Evolutionary conservation across 331 rosid species (phyloP).

Genomic region (Arachis monticola): DNA sequence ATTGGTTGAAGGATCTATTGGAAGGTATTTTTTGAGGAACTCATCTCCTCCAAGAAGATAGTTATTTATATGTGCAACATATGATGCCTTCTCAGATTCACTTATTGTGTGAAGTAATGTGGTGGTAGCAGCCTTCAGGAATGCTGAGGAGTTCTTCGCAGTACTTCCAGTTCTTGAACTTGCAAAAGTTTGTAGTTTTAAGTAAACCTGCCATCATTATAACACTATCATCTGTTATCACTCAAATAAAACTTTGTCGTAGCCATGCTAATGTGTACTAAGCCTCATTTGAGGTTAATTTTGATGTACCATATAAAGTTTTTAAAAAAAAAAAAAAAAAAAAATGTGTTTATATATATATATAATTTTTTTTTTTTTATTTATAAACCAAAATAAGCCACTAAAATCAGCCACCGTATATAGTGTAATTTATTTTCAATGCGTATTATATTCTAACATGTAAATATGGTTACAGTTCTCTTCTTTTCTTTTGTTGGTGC

Average conservation of each 20-base stretch:
- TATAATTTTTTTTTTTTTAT: too few species aligned
- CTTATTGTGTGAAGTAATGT: constrained; percentile 98
- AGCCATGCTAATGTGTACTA: constrained; percentile 3
- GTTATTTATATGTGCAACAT: constrained; percentile 88
- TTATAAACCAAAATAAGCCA: too few species aligned
- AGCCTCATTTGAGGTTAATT: not conserved
- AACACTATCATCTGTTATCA: not conserved
- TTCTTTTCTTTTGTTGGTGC: not conserved
- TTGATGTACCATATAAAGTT: constrained; percentile 5
- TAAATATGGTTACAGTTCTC: constrained; percentile 14
- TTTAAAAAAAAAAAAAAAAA: not conserved
- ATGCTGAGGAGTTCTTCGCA: constrained; percentile 85
- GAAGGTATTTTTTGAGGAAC: constrained; percentile 77
- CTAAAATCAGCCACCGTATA: too few species aligned
- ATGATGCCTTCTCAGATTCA: constrained; percentile 96
- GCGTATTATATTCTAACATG: not conserved
- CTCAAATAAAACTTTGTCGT: constrained; percentile 6
- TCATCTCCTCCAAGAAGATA: constrained; percentile 88
- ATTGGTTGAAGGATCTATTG: constrained; percentile 85
- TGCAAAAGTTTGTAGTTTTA: constrained; percentile 79
- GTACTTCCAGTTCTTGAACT: constrained; percentile 79
- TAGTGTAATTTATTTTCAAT: too few species aligned
- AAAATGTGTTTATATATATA: too few species aligned
- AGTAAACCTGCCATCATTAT: constrained; percentile 65
- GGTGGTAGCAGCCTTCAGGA: constrained; percentile 95